phyloP scores from a whole-genome alignment of 129 eudicot species.

The Flaveria ramosissima region DNA sequence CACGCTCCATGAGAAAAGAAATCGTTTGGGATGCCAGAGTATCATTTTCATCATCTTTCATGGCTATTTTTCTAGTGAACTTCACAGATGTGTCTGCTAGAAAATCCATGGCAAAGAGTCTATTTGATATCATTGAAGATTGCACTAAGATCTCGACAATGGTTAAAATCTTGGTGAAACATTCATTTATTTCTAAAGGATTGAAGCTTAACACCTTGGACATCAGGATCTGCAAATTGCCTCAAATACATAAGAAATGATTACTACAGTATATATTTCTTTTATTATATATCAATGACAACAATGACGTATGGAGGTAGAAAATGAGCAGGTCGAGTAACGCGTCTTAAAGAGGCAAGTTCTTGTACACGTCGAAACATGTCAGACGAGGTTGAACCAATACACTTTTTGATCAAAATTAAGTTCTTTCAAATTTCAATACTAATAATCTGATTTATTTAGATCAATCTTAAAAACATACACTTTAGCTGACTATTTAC shows the following conservation, averaged over 20 bases:
- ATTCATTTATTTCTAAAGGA: constrained; percentile 43
- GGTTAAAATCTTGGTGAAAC: constrained; percentile 49
- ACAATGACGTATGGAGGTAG: neutral
- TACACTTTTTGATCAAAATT: neutral
- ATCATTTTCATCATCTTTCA: constrained; percentile 31
- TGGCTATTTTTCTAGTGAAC: constrained; percentile 45
- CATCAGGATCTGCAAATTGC: constrained; percentile 54
- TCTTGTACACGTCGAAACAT: neutral
- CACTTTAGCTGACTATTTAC: neutral
- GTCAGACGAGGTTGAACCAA: neutral
- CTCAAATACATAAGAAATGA: constrained; percentile 14
- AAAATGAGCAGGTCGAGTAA: neutral
- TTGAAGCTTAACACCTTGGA: constrained; percentile 40
- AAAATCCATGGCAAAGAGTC: constrained; percentile 46
- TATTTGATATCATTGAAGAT: constrained; percentile 39
- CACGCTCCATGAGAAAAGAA: constrained; percentile 46
- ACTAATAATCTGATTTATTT: neutral
- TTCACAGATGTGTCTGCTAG: constrained; percentile 51
- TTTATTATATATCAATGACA: neutral
- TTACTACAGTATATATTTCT: neutral
- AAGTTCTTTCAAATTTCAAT: constrained; percentile 1
- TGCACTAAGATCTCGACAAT: constrained; percentile 40
- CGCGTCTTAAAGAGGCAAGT: neutral
- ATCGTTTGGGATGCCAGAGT: constrained; percentile 43
- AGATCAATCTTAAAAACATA: neutral